Conservation (phyloP, 1,284 basidiomycete genomes). For the Polyporus tsugae region DNA sequence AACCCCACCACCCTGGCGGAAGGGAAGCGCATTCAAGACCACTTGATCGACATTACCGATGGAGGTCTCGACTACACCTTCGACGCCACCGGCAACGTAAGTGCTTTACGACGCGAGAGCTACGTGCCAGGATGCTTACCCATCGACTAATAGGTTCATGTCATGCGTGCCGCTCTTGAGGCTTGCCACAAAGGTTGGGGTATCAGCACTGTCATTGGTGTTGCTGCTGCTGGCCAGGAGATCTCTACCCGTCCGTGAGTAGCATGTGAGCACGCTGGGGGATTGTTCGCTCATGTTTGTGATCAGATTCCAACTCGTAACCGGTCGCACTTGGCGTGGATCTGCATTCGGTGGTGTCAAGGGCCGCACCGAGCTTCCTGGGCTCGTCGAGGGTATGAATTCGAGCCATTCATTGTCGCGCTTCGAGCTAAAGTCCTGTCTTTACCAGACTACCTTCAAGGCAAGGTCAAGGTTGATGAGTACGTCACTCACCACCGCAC, state of each 20-base stretch:
- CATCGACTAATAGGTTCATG: slow-evolving; percentile 65
- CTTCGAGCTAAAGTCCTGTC: neutral
- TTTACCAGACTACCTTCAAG: slow-evolving; percentile 71
- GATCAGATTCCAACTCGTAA: slow-evolving; percentile 80
- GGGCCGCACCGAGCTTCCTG: slow-evolving; percentile 93
- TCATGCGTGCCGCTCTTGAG: slow-evolving; percentile 96
- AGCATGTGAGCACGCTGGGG: neutral
- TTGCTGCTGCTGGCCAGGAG: slow-evolving; percentile 96
- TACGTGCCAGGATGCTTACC: no score
- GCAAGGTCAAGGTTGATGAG: slow-evolving; percentile 86
- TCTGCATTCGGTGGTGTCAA: slow-evolving; percentile 98
- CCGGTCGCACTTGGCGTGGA: slow-evolving; percentile 96
- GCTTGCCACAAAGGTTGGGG: slow-evolving; percentile 99
- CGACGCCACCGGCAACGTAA: slow-evolving; percentile 94
- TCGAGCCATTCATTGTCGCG: neutral
- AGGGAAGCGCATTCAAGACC: slow-evolving; percentile 87
- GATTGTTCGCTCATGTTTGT: neutral
- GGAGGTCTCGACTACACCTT: slow-evolving; percentile 98
- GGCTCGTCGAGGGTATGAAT: slow-evolving; percentile 79
- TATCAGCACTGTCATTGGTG: slow-evolving; percentile 93
- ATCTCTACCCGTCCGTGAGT: slow-evolving; percentile 94
- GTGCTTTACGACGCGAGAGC: slow-evolving; percentile 32
- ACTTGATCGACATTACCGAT: slow-evolving; percentile 93
- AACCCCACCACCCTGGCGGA: slow-evolving; percentile 84
- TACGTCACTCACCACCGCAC: slow-evolving; percentile 86